These are phyloP conservation scores for Psophocarpus tetragonolobus DNA, from an alignment of 306 rosid genomes.

Conservation along the genomic window DNA sequence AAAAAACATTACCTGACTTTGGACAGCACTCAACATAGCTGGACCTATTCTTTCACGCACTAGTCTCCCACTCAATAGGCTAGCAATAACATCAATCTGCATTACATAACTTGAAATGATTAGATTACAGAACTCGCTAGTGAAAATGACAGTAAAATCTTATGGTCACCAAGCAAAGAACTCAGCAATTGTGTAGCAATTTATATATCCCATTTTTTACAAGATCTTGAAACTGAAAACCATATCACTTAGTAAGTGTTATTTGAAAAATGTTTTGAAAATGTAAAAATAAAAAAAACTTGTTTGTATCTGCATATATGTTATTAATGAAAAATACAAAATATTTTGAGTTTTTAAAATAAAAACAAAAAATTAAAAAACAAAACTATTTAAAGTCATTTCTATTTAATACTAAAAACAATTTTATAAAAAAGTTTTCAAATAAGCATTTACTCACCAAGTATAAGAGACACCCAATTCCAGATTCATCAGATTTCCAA, in stretches of 20 bases:
- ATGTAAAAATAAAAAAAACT: too few species aligned
- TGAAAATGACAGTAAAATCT: neutral
- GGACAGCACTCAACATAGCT: constrained; percentile 94
- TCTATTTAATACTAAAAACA: too few species aligned
- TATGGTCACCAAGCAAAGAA: neutral
- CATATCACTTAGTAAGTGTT: too few species aligned
- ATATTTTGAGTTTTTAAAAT: too few species aligned
- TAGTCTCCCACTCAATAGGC: constrained; percentile 83
- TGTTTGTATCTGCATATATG: too few species aligned
- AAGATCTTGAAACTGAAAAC: neutral
- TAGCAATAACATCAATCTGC: constrained; percentile 92
- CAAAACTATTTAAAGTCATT: too few species aligned
- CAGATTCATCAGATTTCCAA: constrained; percentile 82
- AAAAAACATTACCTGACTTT: constrained; percentile 77
- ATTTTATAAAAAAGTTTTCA: too few species aligned
- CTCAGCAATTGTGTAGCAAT: neutral
- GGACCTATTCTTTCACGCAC: constrained; percentile 94
- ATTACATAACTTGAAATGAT: neutral
- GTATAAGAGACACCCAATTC: constrained; percentile 67
- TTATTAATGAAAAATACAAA: too few species aligned
- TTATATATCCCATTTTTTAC: neutral
- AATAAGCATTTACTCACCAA: constrained; percentile 65
- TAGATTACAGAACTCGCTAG: constrained; percentile 9
- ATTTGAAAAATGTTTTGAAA: too few species aligned
- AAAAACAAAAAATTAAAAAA: too few species aligned